Percentiles rank a stretch among this genome's conserved stretches.
Evolutionary conservation across 257 asterid genomes (phyloP).

Genomic region (Plantago elongata): DNA sequence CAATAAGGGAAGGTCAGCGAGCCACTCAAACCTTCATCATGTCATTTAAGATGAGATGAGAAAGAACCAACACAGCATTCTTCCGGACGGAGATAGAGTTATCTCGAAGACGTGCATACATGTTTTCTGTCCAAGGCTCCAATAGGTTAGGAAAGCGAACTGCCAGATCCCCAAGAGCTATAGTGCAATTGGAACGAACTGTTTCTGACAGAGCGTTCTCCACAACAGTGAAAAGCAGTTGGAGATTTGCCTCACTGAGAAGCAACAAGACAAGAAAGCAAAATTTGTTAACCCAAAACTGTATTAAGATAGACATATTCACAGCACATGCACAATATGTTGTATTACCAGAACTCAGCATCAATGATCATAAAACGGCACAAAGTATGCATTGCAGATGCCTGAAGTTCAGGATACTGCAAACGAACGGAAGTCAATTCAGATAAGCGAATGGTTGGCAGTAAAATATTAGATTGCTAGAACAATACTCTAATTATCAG

Average conservation of each 20-base stretch:
- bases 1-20: constrained; percentile 13
- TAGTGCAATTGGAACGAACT: constrained; percentile 94
- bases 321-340: constrained; percentile 8
- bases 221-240: constrained; percentile 95
- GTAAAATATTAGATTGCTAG: constrained; percentile 7
- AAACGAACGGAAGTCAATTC: constrained; percentile 28
- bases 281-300: constrained; percentile 12
- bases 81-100: constrained; percentile 73
- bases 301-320: not conserved
- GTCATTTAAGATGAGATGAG: constrained; percentile 93
- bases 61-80: constrained; percentile 91
- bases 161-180: constrained; percentile 95
- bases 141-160: constrained; percentile 91
- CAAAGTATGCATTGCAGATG: constrained; percentile 92
- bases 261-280: constrained; percentile 17
- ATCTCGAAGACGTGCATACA: constrained; percentile 90
- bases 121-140: constrained; percentile 99
- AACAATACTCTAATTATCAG: constrained; percentile 8
- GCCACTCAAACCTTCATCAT: constrained; percentile 86
- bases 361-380: constrained; percentile 89
- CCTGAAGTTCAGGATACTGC: constrained; percentile 82
- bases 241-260: constrained; percentile 81
- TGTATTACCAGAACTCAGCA: constrained; percentile 76
- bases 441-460: constrained; percentile 21
- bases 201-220: constrained; percentile 87